phyloP scores from a whole-genome alignment of 2,329 filamentous ascomycete genomes.

The Aspergillus persii region DNA sequence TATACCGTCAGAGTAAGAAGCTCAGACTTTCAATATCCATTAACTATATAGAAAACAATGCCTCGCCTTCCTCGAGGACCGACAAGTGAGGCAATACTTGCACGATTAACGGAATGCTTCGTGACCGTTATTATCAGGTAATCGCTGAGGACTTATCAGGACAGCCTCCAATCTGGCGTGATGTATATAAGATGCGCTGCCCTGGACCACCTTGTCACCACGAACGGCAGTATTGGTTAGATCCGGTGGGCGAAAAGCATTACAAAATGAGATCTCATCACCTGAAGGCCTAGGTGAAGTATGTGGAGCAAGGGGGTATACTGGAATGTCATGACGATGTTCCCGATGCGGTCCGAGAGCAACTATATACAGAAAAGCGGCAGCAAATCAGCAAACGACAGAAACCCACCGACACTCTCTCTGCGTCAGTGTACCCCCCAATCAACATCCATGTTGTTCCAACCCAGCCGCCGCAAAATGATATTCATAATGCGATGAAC shows the following conservation, averaged over 20 bases:
- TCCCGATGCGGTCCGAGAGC: not conserved
- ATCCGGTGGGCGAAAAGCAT: conserved; percentile 18
- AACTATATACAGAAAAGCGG: too few species aligned
- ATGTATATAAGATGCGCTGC: conserved; percentile 35
- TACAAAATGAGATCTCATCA: conserved; percentile 27
- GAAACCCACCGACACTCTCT: too few species aligned
- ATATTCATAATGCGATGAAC: too few species aligned
- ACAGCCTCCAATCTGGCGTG: conserved; percentile 25
- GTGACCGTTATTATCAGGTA: conserved; percentile 21
- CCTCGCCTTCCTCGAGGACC: not conserved
- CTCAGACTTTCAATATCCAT: conserved; percentile 22
- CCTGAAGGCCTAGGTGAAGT: conserved; percentile 12
- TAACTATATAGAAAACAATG: conserved; percentile 25
- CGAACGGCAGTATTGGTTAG: conserved; percentile 15
- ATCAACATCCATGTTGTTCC: too few species aligned
- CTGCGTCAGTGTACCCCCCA: too few species aligned
- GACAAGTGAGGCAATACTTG: conserved; percentile 11
- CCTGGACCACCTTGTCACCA: conserved; percentile 26
- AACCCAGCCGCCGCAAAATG: too few species aligned
- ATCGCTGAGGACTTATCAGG: conserved; percentile 24
- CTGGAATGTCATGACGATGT: conserved; percentile 7
- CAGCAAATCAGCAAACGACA: too few species aligned
- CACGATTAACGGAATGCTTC: conserved; percentile 25
- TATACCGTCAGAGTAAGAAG: conserved; percentile 18
- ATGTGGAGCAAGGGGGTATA: conserved; percentile 5